Evolutionary conservation across 495 filamentous ascomycete species (phyloP).

Genomic region (Podospora sp.): DNA sequence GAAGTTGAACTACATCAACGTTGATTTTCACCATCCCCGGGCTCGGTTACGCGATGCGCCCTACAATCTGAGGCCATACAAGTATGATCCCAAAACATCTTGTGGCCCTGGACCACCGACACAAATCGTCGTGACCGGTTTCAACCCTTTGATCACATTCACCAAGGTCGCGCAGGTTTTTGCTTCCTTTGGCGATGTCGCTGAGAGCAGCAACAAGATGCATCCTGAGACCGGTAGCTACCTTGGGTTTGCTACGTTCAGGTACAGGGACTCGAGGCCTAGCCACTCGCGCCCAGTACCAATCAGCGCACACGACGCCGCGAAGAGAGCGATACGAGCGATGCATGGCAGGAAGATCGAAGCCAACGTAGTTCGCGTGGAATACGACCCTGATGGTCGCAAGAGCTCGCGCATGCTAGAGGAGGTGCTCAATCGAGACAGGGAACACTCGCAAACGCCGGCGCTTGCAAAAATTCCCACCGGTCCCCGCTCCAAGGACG

Average conservation of each 20-base stretch:
- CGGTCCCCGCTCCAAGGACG: constrained; percentile 42
- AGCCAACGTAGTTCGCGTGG: constrained; percentile 71
- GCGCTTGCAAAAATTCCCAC: constrained; percentile 42
- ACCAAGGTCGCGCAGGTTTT: constrained; percentile 80
- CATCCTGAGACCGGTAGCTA: constrained; percentile 91
- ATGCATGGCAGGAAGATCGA: constrained; percentile 74
- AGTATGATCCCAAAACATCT: constrained; percentile 77
- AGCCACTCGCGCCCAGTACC: constrained; percentile 47
- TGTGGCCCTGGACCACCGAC: constrained; percentile 85
- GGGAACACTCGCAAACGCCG: constrained; percentile 44
- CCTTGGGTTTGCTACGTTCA: constrained; percentile 86
- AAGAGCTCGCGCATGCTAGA: constrained; percentile 75
- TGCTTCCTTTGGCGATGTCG: constrained; percentile 83
- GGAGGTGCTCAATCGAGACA: constrained; percentile 65
- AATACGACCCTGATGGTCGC: constrained; percentile 83
- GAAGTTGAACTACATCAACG: constrained; percentile 59
- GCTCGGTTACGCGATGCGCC: constrained; percentile 72
- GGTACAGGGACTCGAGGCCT: constrained; percentile 74
- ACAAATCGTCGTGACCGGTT: constrained; percentile 88
- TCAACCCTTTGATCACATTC: constrained; percentile 83
- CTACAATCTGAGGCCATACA: constrained; percentile 74
- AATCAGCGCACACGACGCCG: constrained; percentile 71
- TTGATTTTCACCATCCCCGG: constrained; percentile 72
- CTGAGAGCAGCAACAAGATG: constrained; percentile 84
- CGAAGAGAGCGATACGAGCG: constrained; percentile 71